phyloP scores from a whole-genome alignment of 257 asterid species.

The Nicotiana obtusifolia region DNA sequence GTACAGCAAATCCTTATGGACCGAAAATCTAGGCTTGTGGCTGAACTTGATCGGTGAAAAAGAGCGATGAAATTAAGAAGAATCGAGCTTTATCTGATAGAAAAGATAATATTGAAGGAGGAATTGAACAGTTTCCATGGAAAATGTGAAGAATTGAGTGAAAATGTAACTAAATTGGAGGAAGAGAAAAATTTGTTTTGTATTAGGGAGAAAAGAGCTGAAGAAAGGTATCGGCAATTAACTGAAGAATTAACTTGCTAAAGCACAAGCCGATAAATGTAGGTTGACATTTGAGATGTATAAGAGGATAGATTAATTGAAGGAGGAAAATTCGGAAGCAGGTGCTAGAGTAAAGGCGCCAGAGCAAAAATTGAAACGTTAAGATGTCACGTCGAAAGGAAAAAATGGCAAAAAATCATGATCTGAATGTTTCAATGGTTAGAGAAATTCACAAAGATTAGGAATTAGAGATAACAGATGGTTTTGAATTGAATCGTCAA shows the following conservation, averaged over 20 bases:
- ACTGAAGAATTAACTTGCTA: background rate
- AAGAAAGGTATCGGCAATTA: background rate
- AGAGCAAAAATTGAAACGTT: background rate
- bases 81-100: background rate
- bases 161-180: background rate
- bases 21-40: slow-evolving; percentile 12
- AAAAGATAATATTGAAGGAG: too few relatives aligned
- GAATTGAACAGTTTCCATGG: too few relatives aligned
- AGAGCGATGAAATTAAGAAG: slow-evolving; percentile 10
- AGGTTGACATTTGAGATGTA: background rate
- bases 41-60: slow-evolving; percentile 12
- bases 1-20: slow-evolving; percentile 15
- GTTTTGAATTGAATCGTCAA: background rate
- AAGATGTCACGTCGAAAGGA: background rate
- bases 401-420: background rate
- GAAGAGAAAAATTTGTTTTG: background rate
- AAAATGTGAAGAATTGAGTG: background rate
- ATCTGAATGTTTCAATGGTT: background rate
- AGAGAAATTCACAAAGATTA: background rate
- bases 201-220: background rate
- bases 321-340: background rate
- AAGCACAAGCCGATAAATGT: background rate
- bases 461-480: background rate
- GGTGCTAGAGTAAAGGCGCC: background rate
- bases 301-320: background rate